Conservation (phyloP, 768 basidiomycete genomes). For the Udeniomyces megalosporus region DNA sequence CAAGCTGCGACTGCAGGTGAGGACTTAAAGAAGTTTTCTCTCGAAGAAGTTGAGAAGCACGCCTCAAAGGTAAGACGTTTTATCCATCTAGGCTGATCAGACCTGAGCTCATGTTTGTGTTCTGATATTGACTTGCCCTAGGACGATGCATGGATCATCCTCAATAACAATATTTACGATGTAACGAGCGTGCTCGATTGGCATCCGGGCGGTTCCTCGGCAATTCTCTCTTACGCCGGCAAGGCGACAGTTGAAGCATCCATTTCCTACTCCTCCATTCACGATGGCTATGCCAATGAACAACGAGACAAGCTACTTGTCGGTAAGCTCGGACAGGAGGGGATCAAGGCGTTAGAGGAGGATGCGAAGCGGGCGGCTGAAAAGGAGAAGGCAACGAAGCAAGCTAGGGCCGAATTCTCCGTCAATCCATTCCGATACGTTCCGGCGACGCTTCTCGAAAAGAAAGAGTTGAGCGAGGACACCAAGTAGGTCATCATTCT, state of each 20-base stretch:
- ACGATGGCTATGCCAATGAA: slow-evolving; percentile 12
- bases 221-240: slow-evolving; percentile 13
- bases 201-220: slow-evolving; percentile 14
- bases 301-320: slow-evolving; percentile 15
- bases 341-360: slow-evolving; percentile 6
- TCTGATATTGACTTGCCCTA: no score
- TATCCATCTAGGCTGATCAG: no score
- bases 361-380: slow-evolving; percentile 9
- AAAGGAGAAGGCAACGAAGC: neutral
- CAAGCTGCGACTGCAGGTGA: neutral
- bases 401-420: slow-evolving; percentile 6
- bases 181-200: slow-evolving; percentile 6
- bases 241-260: slow-evolving; percentile 15
- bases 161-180: slow-evolving; percentile 14
- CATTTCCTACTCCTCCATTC: slow-evolving; percentile 8
- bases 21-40: slow-evolving; percentile 12
- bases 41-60: slow-evolving; percentile 15
- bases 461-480: slow-evolving; percentile 15
- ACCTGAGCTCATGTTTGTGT: no score
- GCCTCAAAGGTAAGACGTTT: neutral
- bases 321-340: slow-evolving; percentile 11
- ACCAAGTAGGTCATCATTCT: slow-evolving; percentile 11
- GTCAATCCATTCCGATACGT: slow-evolving; percentile 5
- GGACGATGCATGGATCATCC: slow-evolving; percentile 15
- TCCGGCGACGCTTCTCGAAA: slow-evolving; percentile 6